Evolutionary conservation across 129 eudicot genomes (phyloP), one percentile per base, ranked within the genome.

Genomic region (Arctium lappa): DNA sequence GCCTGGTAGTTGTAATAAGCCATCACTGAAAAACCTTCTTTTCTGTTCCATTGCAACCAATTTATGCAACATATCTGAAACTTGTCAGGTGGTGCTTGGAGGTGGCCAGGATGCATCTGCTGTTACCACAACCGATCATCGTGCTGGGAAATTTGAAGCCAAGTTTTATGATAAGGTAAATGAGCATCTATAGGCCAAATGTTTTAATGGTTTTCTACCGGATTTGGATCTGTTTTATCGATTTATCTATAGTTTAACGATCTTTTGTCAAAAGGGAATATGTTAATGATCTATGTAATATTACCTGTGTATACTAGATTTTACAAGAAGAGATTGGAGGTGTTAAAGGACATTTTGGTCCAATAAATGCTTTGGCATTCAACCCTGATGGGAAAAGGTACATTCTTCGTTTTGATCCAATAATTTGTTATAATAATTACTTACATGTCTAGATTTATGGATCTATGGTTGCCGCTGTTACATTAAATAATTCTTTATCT

Each of bases 91-190:
- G 82, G 99, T 95, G 76, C 97, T 95, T 74, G 99, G 99, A 78
- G 98, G 99, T 84, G 99, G 99, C 65, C 99, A 95, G 80, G 99
- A 95, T 78, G 99, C 99, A 81, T 87, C 93, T 46, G 80, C 91
- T 81, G 99, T 95, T 27, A 93, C 99, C 53, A 95, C 94, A 40
- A 93, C 99, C 30, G 98, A 95, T 90, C 99, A 93, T 77, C 97
- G 98, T 86, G 98, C 99, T 71, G 99, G 99, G 34, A 95, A 95
- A 85, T 95, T 95, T 82, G 99, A 95, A 69, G 99, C 99, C 79
- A 95, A 95, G 76, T 93, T 95, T 77, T 95, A 89, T 89, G 97
- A 95, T 88, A 95, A 95, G 98, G 99, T 93, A 84, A 75, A 38
- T 1, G 16, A 33, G 30, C 62, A 5, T 7, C 42, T 62, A 63